phyloP scores from a whole-genome alignment of 345 rosid genomes.

The Angophora floribunda region DNA sequence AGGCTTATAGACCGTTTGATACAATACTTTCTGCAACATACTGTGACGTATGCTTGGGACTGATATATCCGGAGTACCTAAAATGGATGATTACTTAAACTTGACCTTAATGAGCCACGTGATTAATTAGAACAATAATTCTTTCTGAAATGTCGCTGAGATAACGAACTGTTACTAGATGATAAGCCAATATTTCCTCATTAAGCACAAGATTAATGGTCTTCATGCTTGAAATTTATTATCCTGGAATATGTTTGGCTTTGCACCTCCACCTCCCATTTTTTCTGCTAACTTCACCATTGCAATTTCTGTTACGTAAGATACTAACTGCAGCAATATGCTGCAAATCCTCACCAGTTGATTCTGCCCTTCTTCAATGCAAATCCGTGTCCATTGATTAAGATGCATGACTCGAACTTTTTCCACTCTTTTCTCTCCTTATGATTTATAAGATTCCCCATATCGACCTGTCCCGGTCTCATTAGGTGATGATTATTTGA shows the following conservation, averaged over 20 bases:
- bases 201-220: no score
- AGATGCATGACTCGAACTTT: no score
- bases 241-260: background rate
- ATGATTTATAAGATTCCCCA: background rate
- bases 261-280: background rate
- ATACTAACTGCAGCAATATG: background rate
- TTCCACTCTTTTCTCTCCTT: background rate
- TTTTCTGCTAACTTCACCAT: background rate
- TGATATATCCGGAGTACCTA: no score
- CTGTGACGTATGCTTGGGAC: background rate
- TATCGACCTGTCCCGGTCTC: background rate
- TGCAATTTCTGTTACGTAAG: background rate
- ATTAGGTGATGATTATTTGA: background rate
- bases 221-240: no score
- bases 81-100: no score
- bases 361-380: no score
- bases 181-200: no score
- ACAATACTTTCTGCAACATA: background rate
- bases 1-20: background rate
- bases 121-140: no score
- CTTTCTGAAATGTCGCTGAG: no score
- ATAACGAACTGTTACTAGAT: no score
- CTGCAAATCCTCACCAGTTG: background rate
- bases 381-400: no score
- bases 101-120: no score